Evolutionary conservation across 2,329 filamentous ascomycete species (phyloP).

Genomic region (Cladorrhinum sp.): DNA sequence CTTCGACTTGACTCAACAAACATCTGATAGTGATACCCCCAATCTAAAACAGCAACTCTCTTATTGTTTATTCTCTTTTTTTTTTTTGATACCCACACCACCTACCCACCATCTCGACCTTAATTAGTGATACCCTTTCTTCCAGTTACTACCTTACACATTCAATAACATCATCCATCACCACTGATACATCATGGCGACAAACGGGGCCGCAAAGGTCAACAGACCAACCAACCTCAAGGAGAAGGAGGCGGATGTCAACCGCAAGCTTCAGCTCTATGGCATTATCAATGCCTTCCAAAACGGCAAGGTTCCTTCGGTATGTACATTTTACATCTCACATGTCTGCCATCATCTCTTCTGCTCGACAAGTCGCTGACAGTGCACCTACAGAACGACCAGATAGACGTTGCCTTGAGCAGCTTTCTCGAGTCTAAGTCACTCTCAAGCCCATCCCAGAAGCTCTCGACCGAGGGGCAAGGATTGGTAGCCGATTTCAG

Average conservation of each 20-base stretch:
- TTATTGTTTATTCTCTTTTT: neutral
- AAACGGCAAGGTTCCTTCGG: conserved; percentile 85
- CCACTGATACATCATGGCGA: conserved; percentile 21
- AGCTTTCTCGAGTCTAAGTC: conserved; percentile 72
- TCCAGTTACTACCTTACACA: neutral
- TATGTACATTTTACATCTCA: conserved; percentile 44
- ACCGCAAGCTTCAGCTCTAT: conserved; percentile 91
- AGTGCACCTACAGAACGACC: conserved; percentile 65
- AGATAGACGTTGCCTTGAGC: conserved; percentile 93
- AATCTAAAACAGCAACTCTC: neutral
- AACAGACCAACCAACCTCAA: conserved; percentile 72
- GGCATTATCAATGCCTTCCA: conserved; percentile 85
- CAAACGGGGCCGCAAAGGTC: conserved; percentile 41
- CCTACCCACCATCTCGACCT: neutral
- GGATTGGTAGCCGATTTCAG: conserved; percentile 73
- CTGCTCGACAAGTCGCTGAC: neutral
- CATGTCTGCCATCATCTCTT: neutral
- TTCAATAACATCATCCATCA: neutral
- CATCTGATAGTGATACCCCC: conserved; percentile 9
- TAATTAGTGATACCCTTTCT: conserved; percentile 8
- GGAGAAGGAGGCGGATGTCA: conserved; percentile 81
- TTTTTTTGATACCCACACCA: conserved; percentile 1
- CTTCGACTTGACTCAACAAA: neutral
- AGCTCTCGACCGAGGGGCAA: conserved; percentile 80
- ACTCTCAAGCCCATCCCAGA: conserved; percentile 66